Conservation (phyloP, 164 flowering plant species). For the Vitis rotundifolia region DNA sequence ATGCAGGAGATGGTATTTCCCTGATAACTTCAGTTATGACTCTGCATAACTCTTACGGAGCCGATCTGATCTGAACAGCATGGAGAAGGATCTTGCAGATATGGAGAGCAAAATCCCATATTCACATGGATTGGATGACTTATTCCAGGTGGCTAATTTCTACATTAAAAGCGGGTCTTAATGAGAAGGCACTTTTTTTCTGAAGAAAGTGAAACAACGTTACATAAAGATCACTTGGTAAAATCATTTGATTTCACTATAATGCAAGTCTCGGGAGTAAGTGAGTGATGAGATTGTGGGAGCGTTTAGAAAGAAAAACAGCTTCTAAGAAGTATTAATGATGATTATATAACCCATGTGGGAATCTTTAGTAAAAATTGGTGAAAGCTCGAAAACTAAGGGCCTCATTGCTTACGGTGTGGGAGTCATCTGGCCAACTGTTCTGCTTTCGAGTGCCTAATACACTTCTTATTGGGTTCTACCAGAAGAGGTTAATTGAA, state of each 20-base stretch:
- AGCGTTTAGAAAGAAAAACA: slow-evolving; percentile 20
- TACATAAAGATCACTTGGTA: slow-evolving; percentile 33
- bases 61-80: slow-evolving; percentile 27
- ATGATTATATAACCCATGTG: slow-evolving; percentile 42
- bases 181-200: slow-evolving; percentile 32
- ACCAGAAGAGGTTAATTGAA: slow-evolving; percentile 30
- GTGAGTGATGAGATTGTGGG: slow-evolving; percentile 46
- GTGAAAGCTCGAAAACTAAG: slow-evolving; percentile 43
- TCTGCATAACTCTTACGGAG: slow-evolving; percentile 43
- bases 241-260: slow-evolving; percentile 44
- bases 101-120: slow-evolving; percentile 31
- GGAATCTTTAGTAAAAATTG: slow-evolving; percentile 41
- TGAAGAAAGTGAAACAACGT: slow-evolving; percentile 41
- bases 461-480: slow-evolving; percentile 38
- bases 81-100: slow-evolving; percentile 44
- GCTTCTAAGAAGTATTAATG: slow-evolving; percentile 34
- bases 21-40: slow-evolving; percentile 42
- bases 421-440: slow-evolving; percentile 36
- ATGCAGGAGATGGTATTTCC: slow-evolving; percentile 45
- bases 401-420: slow-evolving; percentile 42
- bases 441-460: slow-evolving; percentile 50
- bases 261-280: slow-evolving; percentile 39
- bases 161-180: slow-evolving; percentile 34
- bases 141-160: slow-evolving; percentile 33
- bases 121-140: slow-evolving; percentile 37